Evolutionary conservation across 345 rosid species (phyloP).

Genomic region (Arabidopsis suecica): DNA sequence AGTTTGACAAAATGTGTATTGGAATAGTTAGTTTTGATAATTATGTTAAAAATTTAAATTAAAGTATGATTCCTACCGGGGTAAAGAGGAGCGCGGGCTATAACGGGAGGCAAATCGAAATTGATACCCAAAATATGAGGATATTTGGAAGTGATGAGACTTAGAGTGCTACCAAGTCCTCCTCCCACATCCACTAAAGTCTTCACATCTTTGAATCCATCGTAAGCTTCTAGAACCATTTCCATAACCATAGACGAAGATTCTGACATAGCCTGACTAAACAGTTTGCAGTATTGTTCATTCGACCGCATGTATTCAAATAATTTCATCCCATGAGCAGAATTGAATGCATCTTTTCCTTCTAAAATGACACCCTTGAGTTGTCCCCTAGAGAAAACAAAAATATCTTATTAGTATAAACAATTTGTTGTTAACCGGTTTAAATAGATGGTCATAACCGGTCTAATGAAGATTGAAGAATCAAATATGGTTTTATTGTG

Average conservation of each 20-base stretch:
- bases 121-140: constrained; percentile 54
- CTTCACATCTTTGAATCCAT: constrained; percentile 54
- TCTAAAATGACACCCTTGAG: constrained; percentile 49
- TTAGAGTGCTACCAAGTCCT: constrained; percentile 45
- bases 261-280: constrained; percentile 54
- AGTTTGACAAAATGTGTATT: too few species aligned
- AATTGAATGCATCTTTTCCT: constrained; percentile 49
- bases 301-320: constrained; percentile 52
- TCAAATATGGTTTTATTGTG: not conserved
- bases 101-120: constrained; percentile 46
- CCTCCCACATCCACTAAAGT: constrained; percentile 46
- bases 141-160: constrained; percentile 51
- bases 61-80: not conserved
- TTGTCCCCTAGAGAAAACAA: constrained; percentile 23
- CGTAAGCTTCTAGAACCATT: constrained; percentile 48
- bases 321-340: constrained; percentile 55
- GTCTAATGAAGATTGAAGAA: not conserved
- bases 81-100: constrained; percentile 42
- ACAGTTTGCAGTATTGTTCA: constrained; percentile 45
- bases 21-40: too few species aligned
- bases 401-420: not conserved
- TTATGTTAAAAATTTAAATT: not conserved
- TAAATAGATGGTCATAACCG: not conserved
- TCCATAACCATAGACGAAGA: constrained; percentile 49
- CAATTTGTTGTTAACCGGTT: constrained; percentile 10